Base-by-base conservation (phyloP, 306 rosid species). In the Rosa multiflora region DNA sequence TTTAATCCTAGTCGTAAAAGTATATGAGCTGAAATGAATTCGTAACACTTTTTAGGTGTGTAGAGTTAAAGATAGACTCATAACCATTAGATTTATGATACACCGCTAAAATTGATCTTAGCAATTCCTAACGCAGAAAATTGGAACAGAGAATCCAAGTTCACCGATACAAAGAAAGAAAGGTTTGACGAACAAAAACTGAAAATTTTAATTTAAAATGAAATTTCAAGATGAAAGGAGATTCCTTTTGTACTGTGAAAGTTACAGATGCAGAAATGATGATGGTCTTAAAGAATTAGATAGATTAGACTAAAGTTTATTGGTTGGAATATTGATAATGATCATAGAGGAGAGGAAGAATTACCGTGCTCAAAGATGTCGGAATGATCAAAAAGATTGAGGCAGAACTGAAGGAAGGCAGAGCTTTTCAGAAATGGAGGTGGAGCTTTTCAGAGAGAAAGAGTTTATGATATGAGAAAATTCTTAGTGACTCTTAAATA, bases 301-400 rank as follows among this genome's bases (percentile, higher is more conserved):
- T 76, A 61, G 79, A 79, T 80, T 64, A 82, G 79, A 46, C 35
- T 18, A 76, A 75, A 20, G 40, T 76, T 74, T 6, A 23, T 79
- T 75, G 84, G 82, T 35, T 15, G 80, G 74, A 79, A 80, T 88
- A 89, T 89, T 93, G 85, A 67, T 86, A 90, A 88, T 87, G 88
- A 73, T 85, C 63, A 58, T n/a, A 21, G 63, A 72, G 81, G 80
- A 67, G 85, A 46, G 79, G 85, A 56, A n/a, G 58, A 70, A 70
- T 70, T 70, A 70, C 58, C 40, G 40, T 70, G 58, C 43, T 44
- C 74, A 70, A 70, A 70, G 74, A 70, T 70, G 74, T 47, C 53
- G 58, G 74, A 47, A 46, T 70, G 74, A 70, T 47, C 6, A 70
- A 70, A 70, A 70, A 67, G 15, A 40, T 5, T 9, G 10, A 43